Base-by-base conservation (phyloP, 108 stramenopile genomes). In the Pseudonitzschia multiseries region DNA sequence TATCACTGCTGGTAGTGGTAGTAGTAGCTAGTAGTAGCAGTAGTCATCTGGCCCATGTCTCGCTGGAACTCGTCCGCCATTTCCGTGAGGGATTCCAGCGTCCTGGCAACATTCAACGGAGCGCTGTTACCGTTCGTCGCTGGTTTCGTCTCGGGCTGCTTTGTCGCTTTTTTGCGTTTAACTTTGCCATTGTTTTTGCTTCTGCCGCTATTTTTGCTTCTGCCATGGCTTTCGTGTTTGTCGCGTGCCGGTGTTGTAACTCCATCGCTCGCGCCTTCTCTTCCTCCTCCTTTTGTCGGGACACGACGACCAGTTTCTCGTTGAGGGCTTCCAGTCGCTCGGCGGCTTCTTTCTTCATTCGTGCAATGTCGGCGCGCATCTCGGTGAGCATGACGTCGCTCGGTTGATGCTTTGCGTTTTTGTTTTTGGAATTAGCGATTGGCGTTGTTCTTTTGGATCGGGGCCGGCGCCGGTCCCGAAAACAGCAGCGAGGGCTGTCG, bases 331-430 rank as follows among this genome's bases (percentile, higher is more conserved):
- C 75, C 42, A 92, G 67, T 56, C 86, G 81, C 28, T 80, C 57
- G 53, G 83, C 44, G 0, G 91, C 91, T 72, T 89, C 91, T 48
- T 79, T 26, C 50, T 81, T 71, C 83, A 92, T 71, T 22, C 71
- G 81, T 61, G 79, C 86, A 70, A 89, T 92, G 40, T 89, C 87
- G 43, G 75, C 56, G 50, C 84, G 76, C 48, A 93, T 72, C 24
- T 63, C 72, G 54, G 46, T 48, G 5, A 56, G 24, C 54, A 56
- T 56, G 22, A 26, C 24, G 54, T 56, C 54, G 54, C 52, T 75
- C 74, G 20, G n/a, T n/a, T n/a, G n/a, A n/a, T n/a, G n/a, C n/a
- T n/a, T n/a, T 41, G 32, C 20, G 1, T 21, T 63, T 63, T 33
- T 36, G 17, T 4, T 57, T 57, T 13, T 13, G 6, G 6, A 9